Base-by-base conservation (phyloP, 768 basidiomycete species). In the Strobilomyces echinocephalus region DNA sequence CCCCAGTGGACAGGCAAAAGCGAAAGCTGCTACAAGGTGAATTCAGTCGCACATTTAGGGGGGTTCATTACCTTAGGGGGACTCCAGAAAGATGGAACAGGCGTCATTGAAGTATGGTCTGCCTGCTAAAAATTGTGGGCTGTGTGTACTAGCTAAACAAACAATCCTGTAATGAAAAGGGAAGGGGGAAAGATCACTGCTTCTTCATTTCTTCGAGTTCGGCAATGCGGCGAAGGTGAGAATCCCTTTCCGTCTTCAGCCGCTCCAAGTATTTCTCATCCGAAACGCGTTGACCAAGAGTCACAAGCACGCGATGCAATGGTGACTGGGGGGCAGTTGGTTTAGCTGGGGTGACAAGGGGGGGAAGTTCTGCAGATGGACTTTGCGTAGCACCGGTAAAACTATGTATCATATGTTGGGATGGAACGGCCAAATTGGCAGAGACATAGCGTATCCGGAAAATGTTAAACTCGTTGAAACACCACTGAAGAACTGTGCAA, bases 261-360 rank as follows among this genome's bases (percentile, higher is more conserved):
- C 76, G 79, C 28, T 66, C 65, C 48, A 91, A 59, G 58, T 90
- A 90, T 56, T 87, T 85, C 45, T 91, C 85, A 57, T 93, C 83
- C 7, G 88, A 77, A 4, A 93, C 63, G 47, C 72, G 76, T 33
- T 71, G 73, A 26, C 64, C 64, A 26, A 69, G 59, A 15, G 57
- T 20, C 2, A 64, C 62, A 34, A 72, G 54, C 38, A 84, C 54
- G 10, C 73, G 72, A 44, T 81, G 73, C 18, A 66, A 61, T 15
- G 73, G 54, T 15, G 68, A 65, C 21, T 6, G 40, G 9, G 42
- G 38, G 12, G 42, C 2, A 33, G 51, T 26, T 8, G 42, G 31
- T 43, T 53, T 49, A 14, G 24, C 48, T 14, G 45, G 26, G 31
- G 38, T 42, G 8, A 77, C 26, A 24, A 55, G n/a, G 30, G 33